Evolutionary conservation across 805 yeast genomes (phyloP).

Genomic region (Lachancea nothofagi): DNA sequence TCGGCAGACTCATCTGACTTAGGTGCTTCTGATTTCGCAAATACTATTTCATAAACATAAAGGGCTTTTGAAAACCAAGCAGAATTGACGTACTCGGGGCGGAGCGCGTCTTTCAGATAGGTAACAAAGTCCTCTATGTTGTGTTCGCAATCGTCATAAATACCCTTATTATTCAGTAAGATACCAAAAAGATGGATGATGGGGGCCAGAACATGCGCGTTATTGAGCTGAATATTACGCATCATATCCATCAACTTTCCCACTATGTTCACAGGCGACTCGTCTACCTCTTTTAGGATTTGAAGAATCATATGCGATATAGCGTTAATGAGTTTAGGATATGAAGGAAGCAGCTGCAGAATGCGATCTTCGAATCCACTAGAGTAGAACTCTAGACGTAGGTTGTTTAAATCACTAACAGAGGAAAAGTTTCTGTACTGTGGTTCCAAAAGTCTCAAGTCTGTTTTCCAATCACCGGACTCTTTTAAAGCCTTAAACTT

Average conservation of each 20-base stretch:
- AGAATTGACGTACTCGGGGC: constrained; percentile 36
- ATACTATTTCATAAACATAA: constrained; percentile 47
- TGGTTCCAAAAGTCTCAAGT: constrained; percentile 32
- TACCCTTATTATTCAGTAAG: constrained; percentile 36
- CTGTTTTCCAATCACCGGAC: constrained; percentile 24
- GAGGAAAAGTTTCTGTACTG: constrained; percentile 38
- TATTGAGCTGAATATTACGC: constrained; percentile 33
- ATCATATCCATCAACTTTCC: constrained; percentile 36
- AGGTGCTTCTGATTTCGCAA: constrained; percentile 51
- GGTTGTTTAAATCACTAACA: constrained; percentile 36
- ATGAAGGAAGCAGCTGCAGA: constrained; percentile 39
- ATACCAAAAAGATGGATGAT: constrained; percentile 40
- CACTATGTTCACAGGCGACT: constrained; percentile 34
- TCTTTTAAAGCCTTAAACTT: constrained; percentile 13
- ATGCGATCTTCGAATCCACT: constrained; percentile 37
- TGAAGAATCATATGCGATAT: constrained; percentile 39
- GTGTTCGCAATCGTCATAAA: constrained; percentile 34
- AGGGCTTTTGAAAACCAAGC: constrained; percentile 59
- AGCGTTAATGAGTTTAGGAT: constrained; percentile 35
- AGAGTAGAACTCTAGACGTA: constrained; percentile 34
- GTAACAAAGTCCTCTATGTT: constrained; percentile 35
- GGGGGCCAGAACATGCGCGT: constrained; percentile 33
- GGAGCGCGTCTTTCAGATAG: constrained; percentile 36
- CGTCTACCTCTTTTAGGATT: constrained; percentile 32
- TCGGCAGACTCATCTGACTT: constrained; percentile 32